These are phyloP conservation scores for Somion occarium DNA, from an alignment of 1,284 basidiomycete species.

Conservation along the genomic window DNA sequence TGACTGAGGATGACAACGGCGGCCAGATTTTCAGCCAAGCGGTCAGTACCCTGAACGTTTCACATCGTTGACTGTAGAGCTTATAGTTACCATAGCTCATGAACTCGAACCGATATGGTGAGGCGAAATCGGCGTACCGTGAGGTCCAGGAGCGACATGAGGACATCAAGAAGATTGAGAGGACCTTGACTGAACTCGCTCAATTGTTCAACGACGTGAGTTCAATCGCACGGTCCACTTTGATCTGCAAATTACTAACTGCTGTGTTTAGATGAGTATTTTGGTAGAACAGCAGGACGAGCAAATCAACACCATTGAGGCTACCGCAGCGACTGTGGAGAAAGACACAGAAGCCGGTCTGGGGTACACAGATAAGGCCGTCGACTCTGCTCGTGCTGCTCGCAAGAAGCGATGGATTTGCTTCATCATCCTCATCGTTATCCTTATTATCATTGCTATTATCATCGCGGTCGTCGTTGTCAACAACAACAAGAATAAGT, in stretches of 20 bases:
- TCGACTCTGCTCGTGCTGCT: slow-evolving; percentile 81
- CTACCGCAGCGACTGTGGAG: slow-evolving; percentile 67
- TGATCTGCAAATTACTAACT: too few species aligned
- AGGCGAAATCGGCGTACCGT: slow-evolving; percentile 87
- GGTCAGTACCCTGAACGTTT: slow-evolving; percentile 39
- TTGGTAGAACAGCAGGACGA: slow-evolving; percentile 94
- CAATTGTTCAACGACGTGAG: slow-evolving; percentile 92
- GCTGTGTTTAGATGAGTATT: slow-evolving; percentile 65
- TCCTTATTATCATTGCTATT: slow-evolving; percentile 62
- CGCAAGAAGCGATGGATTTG: slow-evolving; percentile 95
- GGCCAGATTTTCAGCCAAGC: slow-evolving; percentile 95
- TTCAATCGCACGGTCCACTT: slow-evolving; percentile 12
- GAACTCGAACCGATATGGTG: slow-evolving; percentile 88
- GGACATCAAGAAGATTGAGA: slow-evolving; percentile 93
- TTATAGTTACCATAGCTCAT: slow-evolving; percentile 53
- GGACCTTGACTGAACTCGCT: slow-evolving; percentile 88
- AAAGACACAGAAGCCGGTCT: slow-evolving; percentile 80
- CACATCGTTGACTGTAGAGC: not conserved
- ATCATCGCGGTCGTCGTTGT: slow-evolving; percentile 52
- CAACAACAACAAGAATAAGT: slow-evolving; percentile 31
- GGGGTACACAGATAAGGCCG: slow-evolving; percentile 81
- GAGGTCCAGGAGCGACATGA: slow-evolving; percentile 97
- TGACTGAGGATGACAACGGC: slow-evolving; percentile 81
- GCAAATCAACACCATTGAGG: slow-evolving; percentile 75
- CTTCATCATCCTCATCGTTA: slow-evolving; percentile 55